Base-by-base conservation (phyloP, 148 eudicot species). In the Simmondsia chinensis region DNA sequence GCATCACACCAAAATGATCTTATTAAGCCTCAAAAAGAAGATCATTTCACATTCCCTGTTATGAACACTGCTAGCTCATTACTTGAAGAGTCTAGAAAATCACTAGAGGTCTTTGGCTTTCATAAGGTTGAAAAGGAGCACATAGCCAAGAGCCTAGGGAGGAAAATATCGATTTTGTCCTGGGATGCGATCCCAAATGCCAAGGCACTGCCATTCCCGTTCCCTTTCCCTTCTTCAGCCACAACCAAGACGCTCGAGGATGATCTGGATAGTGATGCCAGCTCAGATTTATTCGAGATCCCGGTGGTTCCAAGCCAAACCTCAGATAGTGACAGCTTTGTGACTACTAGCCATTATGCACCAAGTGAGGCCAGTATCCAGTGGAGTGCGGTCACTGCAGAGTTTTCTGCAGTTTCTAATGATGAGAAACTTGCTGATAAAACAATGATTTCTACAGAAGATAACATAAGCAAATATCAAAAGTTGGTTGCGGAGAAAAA, bases 201-300 rank as follows among this genome's bases (percentile, higher is more conserved):
- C 65, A 55, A 22, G 48, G 16, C 16, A 20, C 54, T n/a, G 7
- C 17, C 43, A 18, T 36, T 49, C 28, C 22, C 54, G 5, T 28
- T 51, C 38, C 36, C 53, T 12, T 57, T 45, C 16, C 61, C 61
- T 26, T n/a, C n/a, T n/a, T n/a, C n/a, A n/a, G n/a, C n/a, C n/a
- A n/a, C n/a, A n/a, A n/a, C n/a, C n/a, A n/a, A n/a, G n/a, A n/a
- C n/a, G n/a, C n/a, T n/a, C 24, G 19, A 49, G 47, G 71, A 76
- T 23, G 96, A 82, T 43, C 48, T 58, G 36, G 69, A 69, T 1
- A 82, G 88, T 43, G 94, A 79, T 39, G 74, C 78, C 3, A 87
- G 94, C 46, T 87, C 96, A 0, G 96, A 87, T 77, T 39, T 87
- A 9, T 87, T 87, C 18, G 96, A 87, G 53, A 72, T 87, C 36